Evolutionary conservation across 352 stramenopile genomes (phyloP).

Genomic region (Globisporangium nodosum): DNA sequence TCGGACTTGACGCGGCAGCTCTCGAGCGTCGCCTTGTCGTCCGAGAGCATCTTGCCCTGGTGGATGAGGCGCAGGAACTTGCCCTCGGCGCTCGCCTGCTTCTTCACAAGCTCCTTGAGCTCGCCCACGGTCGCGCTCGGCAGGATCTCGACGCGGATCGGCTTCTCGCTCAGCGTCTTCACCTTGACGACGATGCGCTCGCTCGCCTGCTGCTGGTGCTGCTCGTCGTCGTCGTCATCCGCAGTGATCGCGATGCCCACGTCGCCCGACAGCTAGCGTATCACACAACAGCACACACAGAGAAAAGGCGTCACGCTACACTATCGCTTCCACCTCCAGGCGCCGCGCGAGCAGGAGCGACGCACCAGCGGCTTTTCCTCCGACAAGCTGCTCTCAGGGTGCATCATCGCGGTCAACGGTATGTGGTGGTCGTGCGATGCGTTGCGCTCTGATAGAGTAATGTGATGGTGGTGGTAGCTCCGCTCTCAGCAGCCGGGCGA

Average conservation of each 20-base stretch:
- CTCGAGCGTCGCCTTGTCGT: conserved; percentile 69
- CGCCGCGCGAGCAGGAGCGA: no score
- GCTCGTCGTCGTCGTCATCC: conserved; percentile 4
- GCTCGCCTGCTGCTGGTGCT: conserved; percentile 28
- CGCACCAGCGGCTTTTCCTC: conserved; percentile 14
- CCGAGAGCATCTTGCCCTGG: conserved; percentile 85
- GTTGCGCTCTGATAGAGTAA: no score
- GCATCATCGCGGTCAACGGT: conserved; percentile 9
- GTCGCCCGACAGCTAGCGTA: conserved; percentile 33
- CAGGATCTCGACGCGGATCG: conserved; percentile 70
- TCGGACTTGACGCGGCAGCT: conserved; percentile 75
- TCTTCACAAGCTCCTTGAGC: conserved; percentile 76
- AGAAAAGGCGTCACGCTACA: background rate
- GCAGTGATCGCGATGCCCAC: conserved; percentile 45
- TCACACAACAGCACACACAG: background rate
- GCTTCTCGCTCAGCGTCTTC: conserved; percentile 86
- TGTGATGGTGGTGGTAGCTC: background rate
- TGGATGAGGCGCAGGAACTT: conserved; percentile 86
- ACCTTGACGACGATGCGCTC: conserved; percentile 66
- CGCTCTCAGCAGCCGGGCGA: background rate
- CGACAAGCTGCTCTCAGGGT: conserved; percentile 11
- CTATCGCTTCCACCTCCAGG: no score
- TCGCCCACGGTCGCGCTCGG: conserved; percentile 52
- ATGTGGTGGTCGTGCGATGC: no score
- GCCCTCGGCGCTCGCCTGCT: conserved; percentile 61